Evolutionary conservation across 345 rosid species (phyloP), one percentile per base, ranked within the genome.

Genomic region (Trapa incisa): DNA sequence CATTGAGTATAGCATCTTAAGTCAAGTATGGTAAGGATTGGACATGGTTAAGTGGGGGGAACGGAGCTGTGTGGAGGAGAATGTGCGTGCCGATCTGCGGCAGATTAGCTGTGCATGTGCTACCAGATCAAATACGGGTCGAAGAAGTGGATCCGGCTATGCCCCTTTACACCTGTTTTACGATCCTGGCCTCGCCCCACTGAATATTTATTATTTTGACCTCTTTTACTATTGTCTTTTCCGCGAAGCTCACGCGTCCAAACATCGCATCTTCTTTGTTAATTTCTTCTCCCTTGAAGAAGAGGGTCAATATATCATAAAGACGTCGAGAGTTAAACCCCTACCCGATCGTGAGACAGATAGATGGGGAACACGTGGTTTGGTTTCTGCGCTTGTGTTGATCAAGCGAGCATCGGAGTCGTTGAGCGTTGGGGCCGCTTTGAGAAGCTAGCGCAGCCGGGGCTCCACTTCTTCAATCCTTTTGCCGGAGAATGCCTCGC

Each of bases 351-450:
- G 29, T 22, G 29, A 22, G 66, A 65, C 53, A 53, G 0, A 65
- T 53, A 53, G 0, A 93, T 87, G 97, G 97, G 96, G 67, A 91
- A 83, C 22, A 3, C 83, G 9, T 78, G 64, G 48, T 89, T 79
- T 67, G 37, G 75, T 3, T 0, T 79, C 0, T 81, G 84, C 57
- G 87, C 89, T 15, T 91, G 99, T 82, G 61, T 94, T 1, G 96
- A 87, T 56, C 97, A 94, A 65, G 99, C 97, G 13, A 85, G 87
- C 79, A 57, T 94, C 15, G 97, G 97, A 53, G 69, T 94, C 32
- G 79, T 95, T 12, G 93, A 95, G 84, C 73, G 87, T 17, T 95
- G 96, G 90, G 99, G 99, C 0, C 91, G 99, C 37, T 95, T 89
- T 76, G 90, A 95, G 79, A 81, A 68, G 53, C 69, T 95, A 72